Evolutionary conservation across 192 early-diverging fungal species (phyloP).

Genomic region (Nowakowskiella sp.): DNA sequence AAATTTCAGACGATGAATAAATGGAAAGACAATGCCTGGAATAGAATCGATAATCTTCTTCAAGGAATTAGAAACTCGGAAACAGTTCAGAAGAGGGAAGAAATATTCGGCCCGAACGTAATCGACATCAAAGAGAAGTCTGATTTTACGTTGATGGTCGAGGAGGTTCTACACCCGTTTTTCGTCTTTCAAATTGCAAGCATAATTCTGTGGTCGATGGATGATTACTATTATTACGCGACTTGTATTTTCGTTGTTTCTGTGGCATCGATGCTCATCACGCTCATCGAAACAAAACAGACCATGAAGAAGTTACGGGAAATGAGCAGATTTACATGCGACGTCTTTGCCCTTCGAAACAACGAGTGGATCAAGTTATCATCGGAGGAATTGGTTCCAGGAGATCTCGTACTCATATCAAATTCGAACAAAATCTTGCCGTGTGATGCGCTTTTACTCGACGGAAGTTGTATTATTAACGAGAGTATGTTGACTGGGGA

Average conservation of each 20-base stretch:
- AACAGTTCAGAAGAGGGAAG: conserved; percentile 11
- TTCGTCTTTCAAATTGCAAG: conserved; percentile 49
- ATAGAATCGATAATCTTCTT: conserved; percentile 14
- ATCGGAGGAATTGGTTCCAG: conserved; percentile 87
- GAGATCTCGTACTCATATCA: conserved; percentile 86
- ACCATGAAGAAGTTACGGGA: conserved; percentile 70
- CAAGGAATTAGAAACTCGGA: conserved; percentile 11
- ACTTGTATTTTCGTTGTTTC: conserved; percentile 86
- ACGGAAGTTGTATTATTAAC: conserved; percentile 95
- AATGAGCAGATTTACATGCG: conserved; percentile 83
- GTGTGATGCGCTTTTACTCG: conserved; percentile 86
- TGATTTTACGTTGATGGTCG: conserved; percentile 35
- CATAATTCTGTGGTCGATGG: conserved; percentile 62
- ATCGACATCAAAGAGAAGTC: conserved; percentile 37
- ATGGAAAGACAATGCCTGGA: conserved; percentile 49
- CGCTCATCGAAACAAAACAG: conserved; percentile 69
- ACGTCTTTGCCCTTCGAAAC: conserved; percentile 62
- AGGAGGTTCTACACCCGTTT: conserved; percentile 51
- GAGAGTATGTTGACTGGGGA: conserved; percentile 94
- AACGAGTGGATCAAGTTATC: conserved; percentile 34
- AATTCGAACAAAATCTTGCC: conserved; percentile 55
- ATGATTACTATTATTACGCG: conserved; percentile 95
- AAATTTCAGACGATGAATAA: conserved; percentile 40
- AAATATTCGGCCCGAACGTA: conserved; percentile 45
- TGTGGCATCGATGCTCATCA: conserved; percentile 62